Percentiles rank a stretch among this genome's conserved stretches.
Evolutionary conservation across 1,284 basidiomycete genomes (phyloP).

Genomic region (Sporisorium graminicola): DNA sequence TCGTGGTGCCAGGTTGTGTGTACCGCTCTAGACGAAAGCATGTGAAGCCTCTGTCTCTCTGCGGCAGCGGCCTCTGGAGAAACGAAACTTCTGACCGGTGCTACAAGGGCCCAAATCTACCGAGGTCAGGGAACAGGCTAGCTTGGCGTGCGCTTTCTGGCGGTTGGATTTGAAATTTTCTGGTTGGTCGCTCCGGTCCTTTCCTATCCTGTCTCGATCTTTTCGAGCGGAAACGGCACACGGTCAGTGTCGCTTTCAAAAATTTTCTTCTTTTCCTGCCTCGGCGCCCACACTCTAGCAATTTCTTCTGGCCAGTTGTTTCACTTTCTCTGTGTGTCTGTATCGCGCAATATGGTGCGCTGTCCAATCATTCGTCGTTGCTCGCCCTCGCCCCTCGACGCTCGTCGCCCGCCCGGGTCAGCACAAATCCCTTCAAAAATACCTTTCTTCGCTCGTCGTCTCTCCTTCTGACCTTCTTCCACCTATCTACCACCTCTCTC

Average conservation of each 20-base stretch:
- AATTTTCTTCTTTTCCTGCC: constrained; percentile 13
- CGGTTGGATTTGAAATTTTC: constrained; percentile 30
- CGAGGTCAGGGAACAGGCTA: not conserved
- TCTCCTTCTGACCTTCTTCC: constrained; percentile 29
- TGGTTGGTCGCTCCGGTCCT: constrained; percentile 39
- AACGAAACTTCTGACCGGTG: constrained; percentile 10
- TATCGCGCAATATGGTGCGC: constrained; percentile 16
- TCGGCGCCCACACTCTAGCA: constrained; percentile 3
- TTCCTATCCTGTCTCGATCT: constrained; percentile 47
- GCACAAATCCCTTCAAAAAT: constrained; percentile 41
- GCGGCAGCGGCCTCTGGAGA: not conserved
- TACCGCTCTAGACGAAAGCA: constrained; percentile 3
- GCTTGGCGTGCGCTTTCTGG: constrained; percentile 20
- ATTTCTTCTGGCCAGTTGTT: not conserved
- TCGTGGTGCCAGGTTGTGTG: not conserved
- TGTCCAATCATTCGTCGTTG: constrained; percentile 14
- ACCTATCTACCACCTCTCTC: constrained; percentile 53
- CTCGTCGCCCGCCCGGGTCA: constrained; percentile 10
- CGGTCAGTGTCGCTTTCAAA: constrained; percentile 21
- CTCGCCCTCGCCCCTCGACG: constrained; percentile 5
- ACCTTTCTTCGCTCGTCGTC: constrained; percentile 28
- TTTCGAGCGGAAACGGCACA: constrained; percentile 8
- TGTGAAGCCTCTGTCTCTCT: not conserved
- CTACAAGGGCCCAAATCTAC: constrained; percentile 14
- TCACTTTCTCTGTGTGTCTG: not conserved